phyloP scores from a whole-genome alignment of 2,329 filamentous ascomycete species.

The Colletotrichum orbiculare region DNA sequence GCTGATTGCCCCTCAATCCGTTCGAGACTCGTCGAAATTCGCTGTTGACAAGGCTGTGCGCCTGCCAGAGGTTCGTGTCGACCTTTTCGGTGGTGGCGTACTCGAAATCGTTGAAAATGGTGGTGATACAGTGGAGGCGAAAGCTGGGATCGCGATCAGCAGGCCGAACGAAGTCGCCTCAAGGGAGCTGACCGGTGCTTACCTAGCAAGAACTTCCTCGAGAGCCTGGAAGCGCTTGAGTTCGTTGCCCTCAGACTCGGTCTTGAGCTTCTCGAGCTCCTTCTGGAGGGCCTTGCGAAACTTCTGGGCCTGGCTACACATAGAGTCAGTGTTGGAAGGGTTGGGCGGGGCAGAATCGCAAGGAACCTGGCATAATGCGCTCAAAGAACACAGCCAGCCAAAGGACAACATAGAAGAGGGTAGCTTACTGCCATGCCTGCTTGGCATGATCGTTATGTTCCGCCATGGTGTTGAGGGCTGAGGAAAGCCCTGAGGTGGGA shows the following conservation, averaged over 20 bases:
- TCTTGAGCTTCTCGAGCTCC: slow-evolving; percentile 56
- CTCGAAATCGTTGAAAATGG: slow-evolving; percentile 78
- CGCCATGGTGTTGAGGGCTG: slow-evolving; percentile 19
- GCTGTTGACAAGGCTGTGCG: slow-evolving; percentile 81
- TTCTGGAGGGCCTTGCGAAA: slow-evolving; percentile 55
- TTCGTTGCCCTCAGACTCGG: slow-evolving; percentile 49
- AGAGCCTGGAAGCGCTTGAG: slow-evolving; percentile 56
- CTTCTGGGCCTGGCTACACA: slow-evolving; percentile 54
- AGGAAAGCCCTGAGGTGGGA: slow-evolving; percentile 2
- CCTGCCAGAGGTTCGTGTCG: slow-evolving; percentile 81
- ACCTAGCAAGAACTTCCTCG: slow-evolving; percentile 57
- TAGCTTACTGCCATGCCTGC: slow-evolving; percentile 53
- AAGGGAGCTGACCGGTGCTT: slow-evolving; percentile 38
- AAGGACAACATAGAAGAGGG: not conserved
- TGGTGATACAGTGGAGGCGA: slow-evolving; percentile 76
- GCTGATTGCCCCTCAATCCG: slow-evolving; percentile 61
- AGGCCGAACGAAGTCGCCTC: not conserved
- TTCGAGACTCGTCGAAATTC: slow-evolving; percentile 79
- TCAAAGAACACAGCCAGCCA: not conserved
- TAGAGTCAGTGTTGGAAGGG: slow-evolving; percentile 26
- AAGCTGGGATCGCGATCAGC: slow-evolving; percentile 59
- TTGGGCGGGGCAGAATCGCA: not conserved
- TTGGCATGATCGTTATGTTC: slow-evolving; percentile 43
- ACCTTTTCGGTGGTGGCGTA: slow-evolving; percentile 71
- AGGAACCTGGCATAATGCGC: slow-evolving; percentile 2